Base-by-base conservation (phyloP, 2,329 filamentous ascomycete genomes). In the Talaromyces sp. region DNA sequence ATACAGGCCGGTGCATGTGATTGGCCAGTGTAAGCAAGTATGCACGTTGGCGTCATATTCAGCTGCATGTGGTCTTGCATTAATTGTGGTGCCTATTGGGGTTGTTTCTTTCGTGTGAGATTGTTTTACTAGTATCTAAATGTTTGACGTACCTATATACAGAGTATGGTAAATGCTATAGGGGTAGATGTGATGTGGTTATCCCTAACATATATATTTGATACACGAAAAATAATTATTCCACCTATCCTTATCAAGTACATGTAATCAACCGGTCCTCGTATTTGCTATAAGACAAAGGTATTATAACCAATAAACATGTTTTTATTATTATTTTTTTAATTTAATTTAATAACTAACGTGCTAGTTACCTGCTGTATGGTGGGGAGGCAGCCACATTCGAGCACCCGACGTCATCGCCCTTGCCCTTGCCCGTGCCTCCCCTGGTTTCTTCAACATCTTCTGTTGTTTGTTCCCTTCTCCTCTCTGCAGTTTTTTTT, bases 301-400 rank as follows among this genome's bases (percentile, higher is more conserved):
- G 6, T 16, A 23, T 57, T 28, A n/a, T 57, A 16, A 47, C 5
- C 27, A 42, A 40, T 31, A 30, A 40, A 47, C 27, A 9, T 18
- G 36, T n/a, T 40, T 40, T 40, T 23, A 1, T 23, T 23, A 1
- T 23, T 23, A 2, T 23, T 23, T 23, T 23, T 23, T 23, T n/a
- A 40, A 40, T n/a, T 14, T 40, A 40, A 40, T 16, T 40, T 40
- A n/a, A 40, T n/a, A 23, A 23, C 23, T 2, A 23, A 23, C 23
- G 23, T 23, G 23, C 23, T 23, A 23, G 23, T 23, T 23, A 23
- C 23, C 23, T 23, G 23, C 23, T 23, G 23, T 23, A 23, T 23
- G 7, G 36, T 40, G 36, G 36, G 36, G 36, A 40, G 36, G 36
- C 60, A 61, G 34, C 60, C 55, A 61, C 55, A 42, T 28, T 61